A percentile compares a stretch with the other conserved stretches of the same genome.
These are phyloP conservation scores for Penicillium samsonianum DNA, from an alignment of 495 filamentous ascomycete species.

Conservation along the genomic window DNA sequence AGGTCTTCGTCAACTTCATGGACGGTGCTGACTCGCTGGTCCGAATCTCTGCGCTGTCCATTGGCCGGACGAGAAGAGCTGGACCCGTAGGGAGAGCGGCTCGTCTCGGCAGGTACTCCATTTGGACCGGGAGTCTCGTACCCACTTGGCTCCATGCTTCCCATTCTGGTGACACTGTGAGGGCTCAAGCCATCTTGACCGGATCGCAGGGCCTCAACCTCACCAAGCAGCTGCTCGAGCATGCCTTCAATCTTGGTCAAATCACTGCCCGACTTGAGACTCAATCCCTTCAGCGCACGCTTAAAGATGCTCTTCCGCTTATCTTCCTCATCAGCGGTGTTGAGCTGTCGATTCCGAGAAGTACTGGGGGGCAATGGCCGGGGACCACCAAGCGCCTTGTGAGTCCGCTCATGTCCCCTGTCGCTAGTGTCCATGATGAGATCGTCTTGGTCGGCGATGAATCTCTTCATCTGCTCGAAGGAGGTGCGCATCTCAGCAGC, in stretches of 20 bases:
- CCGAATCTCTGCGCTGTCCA: constrained; percentile 60
- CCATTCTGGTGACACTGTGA: constrained; percentile 29
- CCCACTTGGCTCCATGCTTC: constrained; percentile 54
- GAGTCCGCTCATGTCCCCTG: constrained; percentile 80
- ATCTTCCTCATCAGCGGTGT: constrained; percentile 70
- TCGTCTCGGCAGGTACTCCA: constrained; percentile 66
- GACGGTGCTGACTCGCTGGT: constrained; percentile 85
- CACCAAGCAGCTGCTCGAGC: constrained; percentile 85
- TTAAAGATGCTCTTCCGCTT: constrained; percentile 91
- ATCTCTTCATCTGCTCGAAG: constrained; percentile 94
- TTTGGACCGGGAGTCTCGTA: constrained; percentile 85
- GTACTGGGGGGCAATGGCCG: constrained; percentile 70
- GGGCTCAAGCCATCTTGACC: constrained; percentile 42
- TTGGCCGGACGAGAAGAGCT: constrained; percentile 60
- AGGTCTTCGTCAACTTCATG: constrained; percentile 70
- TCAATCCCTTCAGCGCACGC: constrained; percentile 85
- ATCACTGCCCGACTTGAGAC: constrained; percentile 83
- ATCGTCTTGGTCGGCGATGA: constrained; percentile 83
- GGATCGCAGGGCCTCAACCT: constrained; percentile 85
- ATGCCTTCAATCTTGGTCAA: constrained; percentile 91
- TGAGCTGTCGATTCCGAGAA: constrained; percentile 49
- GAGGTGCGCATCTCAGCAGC: constrained; percentile 97
- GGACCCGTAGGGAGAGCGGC: constrained; percentile 77
- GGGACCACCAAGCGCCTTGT: constrained; percentile 81
- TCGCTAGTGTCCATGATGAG: constrained; percentile 80